Evolutionary conservation across 2,329 filamentous ascomycete species (phyloP).

Genomic region (Didymella exigua): DNA sequence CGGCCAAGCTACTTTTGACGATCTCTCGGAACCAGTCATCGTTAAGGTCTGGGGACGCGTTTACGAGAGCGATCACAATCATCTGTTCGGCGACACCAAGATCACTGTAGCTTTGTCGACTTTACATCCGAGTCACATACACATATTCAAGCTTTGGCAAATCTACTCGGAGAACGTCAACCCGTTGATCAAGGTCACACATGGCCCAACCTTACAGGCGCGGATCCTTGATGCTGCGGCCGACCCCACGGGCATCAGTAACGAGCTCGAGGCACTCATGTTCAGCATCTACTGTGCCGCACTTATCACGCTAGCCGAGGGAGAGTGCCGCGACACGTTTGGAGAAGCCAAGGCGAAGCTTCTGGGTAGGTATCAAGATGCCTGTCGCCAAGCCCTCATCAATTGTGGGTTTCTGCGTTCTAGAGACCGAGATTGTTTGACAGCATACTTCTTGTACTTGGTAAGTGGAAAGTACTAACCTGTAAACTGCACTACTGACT

Average conservation of each 20-base stretch:
- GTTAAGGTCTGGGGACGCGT: constrained; percentile 54
- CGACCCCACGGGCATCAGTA: constrained; percentile 59
- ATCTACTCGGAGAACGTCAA: constrained; percentile 63
- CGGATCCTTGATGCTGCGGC: constrained; percentile 64
- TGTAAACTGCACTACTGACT: neutral
- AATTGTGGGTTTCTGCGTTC: constrained; percentile 61
- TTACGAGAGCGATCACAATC: constrained; percentile 52
- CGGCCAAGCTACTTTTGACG: constrained; percentile 13
- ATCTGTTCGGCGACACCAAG: constrained; percentile 59
- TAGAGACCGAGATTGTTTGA: constrained; percentile 61
- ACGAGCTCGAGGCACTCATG: constrained; percentile 61
- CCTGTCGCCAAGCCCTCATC: constrained; percentile 65
- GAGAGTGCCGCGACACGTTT: constrained; percentile 60
- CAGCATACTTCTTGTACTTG: constrained; percentile 60
- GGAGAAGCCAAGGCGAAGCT: constrained; percentile 58
- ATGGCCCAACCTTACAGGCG: constrained; percentile 54
- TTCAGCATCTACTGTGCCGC: constrained; percentile 44
- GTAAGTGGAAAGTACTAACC: constrained; percentile 45
- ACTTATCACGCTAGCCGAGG: constrained; percentile 60
- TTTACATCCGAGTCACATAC: constrained; percentile 68
- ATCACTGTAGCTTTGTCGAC: constrained; percentile 65
- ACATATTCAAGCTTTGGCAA: constrained; percentile 75
- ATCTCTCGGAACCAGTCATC: constrained; percentile 34
- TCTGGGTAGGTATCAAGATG: constrained; percentile 64
- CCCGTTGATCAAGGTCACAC: constrained; percentile 37